Conservation (phyloP, 177 flowering plant genomes). For the Telopea speciosissima region DNA sequence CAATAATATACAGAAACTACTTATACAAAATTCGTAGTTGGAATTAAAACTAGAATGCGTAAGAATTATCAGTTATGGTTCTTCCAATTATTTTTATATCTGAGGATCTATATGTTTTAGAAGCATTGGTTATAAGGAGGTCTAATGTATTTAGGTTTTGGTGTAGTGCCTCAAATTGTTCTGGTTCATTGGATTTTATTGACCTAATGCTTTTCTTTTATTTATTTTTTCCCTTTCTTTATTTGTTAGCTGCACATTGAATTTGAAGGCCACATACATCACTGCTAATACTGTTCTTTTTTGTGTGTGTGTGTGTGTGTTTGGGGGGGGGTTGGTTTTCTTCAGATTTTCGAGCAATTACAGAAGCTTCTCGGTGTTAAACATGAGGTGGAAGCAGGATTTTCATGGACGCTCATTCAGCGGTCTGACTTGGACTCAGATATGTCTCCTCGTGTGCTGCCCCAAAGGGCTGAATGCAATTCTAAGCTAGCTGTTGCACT, state of each 20-base stretch:
- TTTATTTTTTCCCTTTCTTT: background rate
- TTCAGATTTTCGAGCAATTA: constrained; percentile 62
- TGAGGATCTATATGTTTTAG: too few species aligned
- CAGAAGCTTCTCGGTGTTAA: constrained; percentile 75
- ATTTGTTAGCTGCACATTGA: background rate
- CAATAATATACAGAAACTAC: too few species aligned
- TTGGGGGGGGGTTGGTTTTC: constrained; percentile 7
- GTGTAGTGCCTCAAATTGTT: background rate
- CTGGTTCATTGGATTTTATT: background rate
- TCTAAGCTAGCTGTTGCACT: constrained; percentile 87
- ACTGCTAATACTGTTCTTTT: constrained; percentile 6
- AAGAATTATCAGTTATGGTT: too few species aligned
- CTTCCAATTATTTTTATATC: too few species aligned
- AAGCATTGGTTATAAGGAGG: too few species aligned
- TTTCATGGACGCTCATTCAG: constrained; percentile 82
- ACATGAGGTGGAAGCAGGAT: constrained; percentile 83
- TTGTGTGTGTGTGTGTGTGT: too few species aligned
- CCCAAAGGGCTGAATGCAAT: constrained; percentile 76
- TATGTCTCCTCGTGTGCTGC: constrained; percentile 29
- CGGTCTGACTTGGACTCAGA: constrained; percentile 53
- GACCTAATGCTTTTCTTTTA: background rate
- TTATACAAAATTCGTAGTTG: too few species aligned
- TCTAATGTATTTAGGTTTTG: background rate
- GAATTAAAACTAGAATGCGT: too few species aligned
- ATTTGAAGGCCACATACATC: background rate